Percentiles rank a stretch among this genome's conserved stretches.
Conservation (phyloP, 352 stramenopile genomes). For the Phytophthora lateralis region DNA sequence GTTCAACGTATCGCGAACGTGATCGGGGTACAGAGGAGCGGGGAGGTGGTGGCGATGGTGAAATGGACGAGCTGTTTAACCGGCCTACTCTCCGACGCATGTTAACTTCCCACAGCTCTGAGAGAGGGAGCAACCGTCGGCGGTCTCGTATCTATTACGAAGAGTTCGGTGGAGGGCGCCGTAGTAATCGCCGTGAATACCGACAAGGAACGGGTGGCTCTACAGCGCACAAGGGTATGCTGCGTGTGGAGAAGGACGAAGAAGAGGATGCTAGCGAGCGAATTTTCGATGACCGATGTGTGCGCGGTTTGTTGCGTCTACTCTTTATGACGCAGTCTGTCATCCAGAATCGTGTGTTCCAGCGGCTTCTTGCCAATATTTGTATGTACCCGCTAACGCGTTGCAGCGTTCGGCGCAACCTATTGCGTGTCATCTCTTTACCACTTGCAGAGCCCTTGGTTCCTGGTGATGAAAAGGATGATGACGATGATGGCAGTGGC, state of each 20-base stretch:
- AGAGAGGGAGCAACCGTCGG: slow-evolving; percentile 47
- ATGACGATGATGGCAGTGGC: slow-evolving; percentile 44
- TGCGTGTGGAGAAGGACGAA: slow-evolving; percentile 79
- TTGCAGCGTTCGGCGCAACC: slow-evolving; percentile 55
- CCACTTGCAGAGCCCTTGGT: slow-evolving; percentile 52
- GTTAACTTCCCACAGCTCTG: slow-evolving; percentile 73
- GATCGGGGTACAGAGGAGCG: slow-evolving; percentile 34
- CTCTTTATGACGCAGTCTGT: slow-evolving; percentile 85
- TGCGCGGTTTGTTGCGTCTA: slow-evolving; percentile 70
- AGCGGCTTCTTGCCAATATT: slow-evolving; percentile 79
- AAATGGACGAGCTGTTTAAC: slow-evolving; percentile 73
- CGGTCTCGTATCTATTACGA: slow-evolving; percentile 53
- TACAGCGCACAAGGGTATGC: slow-evolving; percentile 51
- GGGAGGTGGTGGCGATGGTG: slow-evolving; percentile 41
- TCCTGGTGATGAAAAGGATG: slow-evolving; percentile 36
- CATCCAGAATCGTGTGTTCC: slow-evolving; percentile 83
- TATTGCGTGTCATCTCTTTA: slow-evolving; percentile 68
- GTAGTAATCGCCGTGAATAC: slow-evolving; percentile 42
- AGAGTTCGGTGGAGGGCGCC: slow-evolving; percentile 49
- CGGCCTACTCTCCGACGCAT: slow-evolving; percentile 80
- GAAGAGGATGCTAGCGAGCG: slow-evolving; percentile 63
- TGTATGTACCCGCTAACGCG: slow-evolving; percentile 82
- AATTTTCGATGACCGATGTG: slow-evolving; percentile 69
- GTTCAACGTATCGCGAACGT: slow-evolving; percentile 62
- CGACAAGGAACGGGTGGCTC: slow-evolving; percentile 25